phyloP scores from a whole-genome alignment of 495 filamentous ascomycete genomes.

The Glonium stellatum region DNA sequence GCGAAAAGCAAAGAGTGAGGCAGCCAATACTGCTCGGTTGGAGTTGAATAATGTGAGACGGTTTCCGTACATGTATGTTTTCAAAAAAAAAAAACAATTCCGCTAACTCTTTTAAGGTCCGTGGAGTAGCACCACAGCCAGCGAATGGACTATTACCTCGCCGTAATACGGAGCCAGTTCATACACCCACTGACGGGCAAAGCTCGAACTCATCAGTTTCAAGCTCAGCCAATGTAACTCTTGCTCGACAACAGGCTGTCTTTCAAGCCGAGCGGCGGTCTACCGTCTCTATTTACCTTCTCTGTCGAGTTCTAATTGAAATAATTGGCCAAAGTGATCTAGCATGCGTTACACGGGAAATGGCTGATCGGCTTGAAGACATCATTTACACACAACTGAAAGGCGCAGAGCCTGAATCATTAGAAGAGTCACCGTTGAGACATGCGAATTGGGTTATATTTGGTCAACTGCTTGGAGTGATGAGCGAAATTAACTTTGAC shows the following conservation, averaged over 20 bases:
- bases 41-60: slow-evolving; percentile 56
- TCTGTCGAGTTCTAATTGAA: slow-evolving; percentile 88
- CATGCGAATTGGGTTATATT: slow-evolving; percentile 94
- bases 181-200: slow-evolving; percentile 18
- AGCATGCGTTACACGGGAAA: slow-evolving; percentile 71
- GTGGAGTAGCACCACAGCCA: slow-evolving; percentile 17
- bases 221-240: slow-evolving; percentile 14
- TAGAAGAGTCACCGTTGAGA: slow-evolving; percentile 69
- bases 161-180: slow-evolving; percentile 25
- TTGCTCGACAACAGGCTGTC: slow-evolving; percentile 52
- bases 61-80: slow-evolving; percentile 2
- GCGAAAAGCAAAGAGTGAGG: slow-evolving; percentile 90
- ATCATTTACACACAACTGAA: slow-evolving; percentile 92
- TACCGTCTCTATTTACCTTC: slow-evolving; percentile 86
- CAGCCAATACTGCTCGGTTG: slow-evolving; percentile 54
- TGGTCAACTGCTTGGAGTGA: slow-evolving; percentile 80
- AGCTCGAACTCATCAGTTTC: background rate
- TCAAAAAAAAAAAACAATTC: too few relatives aligned
- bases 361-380: slow-evolving; percentile 83
- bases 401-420: slow-evolving; percentile 74
- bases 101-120: slow-evolving; percentile 12
- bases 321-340: slow-evolving; percentile 86
- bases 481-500: slow-evolving; percentile 85
- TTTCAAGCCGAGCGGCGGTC: slow-evolving; percentile 77
- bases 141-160: slow-evolving; percentile 21